These are phyloP conservation scores for Chlamydomonas incerta DNA, from an alignment of 139 green algal species.

Conservation along the genomic window DNA sequence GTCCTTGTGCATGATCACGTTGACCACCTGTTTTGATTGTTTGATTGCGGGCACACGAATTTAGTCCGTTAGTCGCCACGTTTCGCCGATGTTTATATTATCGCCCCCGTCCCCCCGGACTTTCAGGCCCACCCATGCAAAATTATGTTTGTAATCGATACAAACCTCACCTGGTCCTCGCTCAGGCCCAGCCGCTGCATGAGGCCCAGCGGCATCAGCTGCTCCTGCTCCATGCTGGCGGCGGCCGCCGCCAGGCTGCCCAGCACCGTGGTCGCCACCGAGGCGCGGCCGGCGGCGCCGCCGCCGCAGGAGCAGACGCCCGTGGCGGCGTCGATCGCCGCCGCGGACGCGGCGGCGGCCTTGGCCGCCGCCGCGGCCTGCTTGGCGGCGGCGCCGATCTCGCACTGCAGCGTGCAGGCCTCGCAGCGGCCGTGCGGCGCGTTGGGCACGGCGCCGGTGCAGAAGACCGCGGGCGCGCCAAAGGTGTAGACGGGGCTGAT, in stretches of 20 bases:
- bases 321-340: neutral
- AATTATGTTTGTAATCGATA: too few relatives aligned
- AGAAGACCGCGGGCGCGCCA: constrained; percentile 92
- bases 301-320: neutral
- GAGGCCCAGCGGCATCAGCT: constrained; percentile 34
- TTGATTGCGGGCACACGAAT: too few relatives aligned
- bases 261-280: neutral
- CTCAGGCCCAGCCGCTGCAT: constrained; percentile 50
- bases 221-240: constrained; percentile 13
- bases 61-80: too few relatives aligned
- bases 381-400: neutral
- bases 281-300: neutral
- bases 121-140: too few relatives aligned
- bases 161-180: constrained; percentile 43
- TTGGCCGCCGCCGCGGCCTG: neutral
- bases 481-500: constrained; percentile 92
- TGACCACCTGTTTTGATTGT: constrained; percentile 79
- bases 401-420: constrained; percentile 25
- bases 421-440: constrained; percentile 10
- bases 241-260: neutral
- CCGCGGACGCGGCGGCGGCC: neutral
- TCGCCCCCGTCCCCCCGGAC: too few relatives aligned
- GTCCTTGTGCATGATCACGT: constrained; percentile 95
- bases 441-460: constrained; percentile 63
- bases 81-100: too few relatives aligned